These are phyloP conservation scores for Phyllachora maydis DNA, from an alignment of 2,329 filamentous ascomycete species.

Conservation along the genomic window DNA sequence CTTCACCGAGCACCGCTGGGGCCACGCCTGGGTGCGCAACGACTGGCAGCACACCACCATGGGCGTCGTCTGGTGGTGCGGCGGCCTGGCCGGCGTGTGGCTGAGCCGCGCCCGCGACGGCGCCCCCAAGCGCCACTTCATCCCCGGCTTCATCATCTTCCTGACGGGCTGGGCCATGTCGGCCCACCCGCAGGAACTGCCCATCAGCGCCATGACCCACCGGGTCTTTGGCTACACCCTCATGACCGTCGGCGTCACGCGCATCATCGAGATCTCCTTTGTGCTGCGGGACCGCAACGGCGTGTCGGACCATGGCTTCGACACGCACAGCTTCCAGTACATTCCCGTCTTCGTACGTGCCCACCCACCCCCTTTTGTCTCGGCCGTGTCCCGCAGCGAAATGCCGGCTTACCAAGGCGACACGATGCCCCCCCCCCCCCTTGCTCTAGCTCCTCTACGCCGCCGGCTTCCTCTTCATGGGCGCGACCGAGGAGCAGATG, in stretches of 20 bases:
- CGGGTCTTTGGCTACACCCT: constrained; percentile 82
- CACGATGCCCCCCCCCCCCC: neutral
- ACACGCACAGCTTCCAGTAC: constrained; percentile 41
- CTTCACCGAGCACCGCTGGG: constrained; percentile 95
- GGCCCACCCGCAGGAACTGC: constrained; percentile 65
- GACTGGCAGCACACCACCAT: constrained; percentile 98
- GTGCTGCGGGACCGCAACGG: constrained; percentile 54
- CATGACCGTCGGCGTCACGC: constrained; percentile 68
- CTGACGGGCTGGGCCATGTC: constrained; percentile 95
- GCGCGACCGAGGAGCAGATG: constrained; percentile 95
- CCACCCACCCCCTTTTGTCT: neutral
- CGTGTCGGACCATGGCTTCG: constrained; percentile 42
- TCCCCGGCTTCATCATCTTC: constrained; percentile 78
- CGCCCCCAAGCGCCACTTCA: constrained; percentile 73
- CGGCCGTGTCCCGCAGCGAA: constrained; percentile 1
- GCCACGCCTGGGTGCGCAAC: constrained; percentile 69
- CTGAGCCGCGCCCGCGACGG: constrained; percentile 69
- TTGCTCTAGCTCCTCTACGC: constrained; percentile 51
- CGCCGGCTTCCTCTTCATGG: constrained; percentile 92
- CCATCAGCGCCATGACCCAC: constrained; percentile 75
- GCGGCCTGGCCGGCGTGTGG: constrained; percentile 82
- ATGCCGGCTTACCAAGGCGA: too few relatives aligned
- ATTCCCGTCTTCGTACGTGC: constrained; percentile 33
- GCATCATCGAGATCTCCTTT: constrained; percentile 84
- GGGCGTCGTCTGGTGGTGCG: constrained; percentile 98